Percentiles rank a stretch among this genome's conserved stretches.
These are phyloP conservation scores for Leishmania major DNA, from an alignment of 208 protist species.

Conservation along the genomic window DNA sequence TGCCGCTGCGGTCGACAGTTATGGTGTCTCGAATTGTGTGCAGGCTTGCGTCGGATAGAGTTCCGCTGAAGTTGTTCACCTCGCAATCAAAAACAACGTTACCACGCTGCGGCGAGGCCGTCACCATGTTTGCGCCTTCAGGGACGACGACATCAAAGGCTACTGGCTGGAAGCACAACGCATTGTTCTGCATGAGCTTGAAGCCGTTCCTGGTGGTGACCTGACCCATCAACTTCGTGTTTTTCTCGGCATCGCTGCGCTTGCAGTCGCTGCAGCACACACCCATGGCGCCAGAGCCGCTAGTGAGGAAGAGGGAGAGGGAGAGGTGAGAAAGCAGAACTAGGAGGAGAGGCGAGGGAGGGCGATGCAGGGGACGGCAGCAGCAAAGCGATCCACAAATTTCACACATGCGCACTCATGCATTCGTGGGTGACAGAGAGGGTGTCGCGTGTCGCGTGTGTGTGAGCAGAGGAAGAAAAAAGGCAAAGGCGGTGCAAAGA, in stretches of 20 bases:
- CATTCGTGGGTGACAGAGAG: background rate
- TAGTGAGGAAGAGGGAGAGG: background rate
- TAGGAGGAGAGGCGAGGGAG: background rate
- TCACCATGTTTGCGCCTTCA: constrained; percentile 3
- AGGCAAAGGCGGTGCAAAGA: background rate
- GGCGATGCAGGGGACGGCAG: background rate
- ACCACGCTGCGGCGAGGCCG: background rate
- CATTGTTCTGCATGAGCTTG: background rate
- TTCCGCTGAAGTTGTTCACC: constrained; percentile 29
- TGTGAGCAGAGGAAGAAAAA: background rate
- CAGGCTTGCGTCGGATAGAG: constrained; percentile 52
- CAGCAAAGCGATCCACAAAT: background rate
- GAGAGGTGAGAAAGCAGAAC: background rate
- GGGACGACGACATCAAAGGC: constrained; percentile 66
- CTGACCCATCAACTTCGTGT: constrained; percentile 7
- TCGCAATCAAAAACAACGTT: background rate
- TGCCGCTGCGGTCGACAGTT: constrained; percentile 8
- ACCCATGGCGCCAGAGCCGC: background rate
- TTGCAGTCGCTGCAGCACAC: constrained; percentile 1
- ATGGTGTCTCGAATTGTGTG: constrained; percentile 63
- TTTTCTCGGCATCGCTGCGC: background rate
- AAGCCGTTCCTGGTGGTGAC: background rate
- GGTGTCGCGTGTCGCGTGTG: background rate
- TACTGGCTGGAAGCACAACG: constrained; percentile 26
- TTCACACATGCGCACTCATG: background rate